These are phyloP conservation scores for Anthostomella pinea DNA, from an alignment of 2,329 filamentous ascomycete species.

Conservation along the genomic window DNA sequence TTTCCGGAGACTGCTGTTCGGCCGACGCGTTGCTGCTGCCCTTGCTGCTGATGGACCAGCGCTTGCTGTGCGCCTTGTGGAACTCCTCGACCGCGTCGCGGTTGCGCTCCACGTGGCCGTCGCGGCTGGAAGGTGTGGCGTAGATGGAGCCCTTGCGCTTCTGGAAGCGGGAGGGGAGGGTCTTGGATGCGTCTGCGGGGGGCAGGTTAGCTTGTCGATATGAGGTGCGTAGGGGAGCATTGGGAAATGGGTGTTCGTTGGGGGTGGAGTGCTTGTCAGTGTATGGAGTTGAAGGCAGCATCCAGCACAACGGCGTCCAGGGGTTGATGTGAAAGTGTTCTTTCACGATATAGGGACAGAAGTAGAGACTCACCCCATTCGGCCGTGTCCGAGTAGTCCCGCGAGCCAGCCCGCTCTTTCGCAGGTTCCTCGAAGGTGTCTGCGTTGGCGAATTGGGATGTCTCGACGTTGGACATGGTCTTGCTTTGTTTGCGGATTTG, in stretches of 20 bases:
- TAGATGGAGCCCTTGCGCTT: conserved; percentile 68
- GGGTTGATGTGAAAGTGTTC: background rate
- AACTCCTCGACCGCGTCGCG: conserved; percentile 53
- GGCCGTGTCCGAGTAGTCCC: conserved; percentile 35
- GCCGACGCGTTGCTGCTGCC: no score
- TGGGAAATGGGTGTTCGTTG: background rate
- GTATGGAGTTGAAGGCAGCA: background rate
- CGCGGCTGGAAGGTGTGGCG: conserved; percentile 61
- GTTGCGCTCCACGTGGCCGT: conserved; percentile 61
- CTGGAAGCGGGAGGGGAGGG: conserved; percentile 65
- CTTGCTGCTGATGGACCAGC: conserved; percentile 24
- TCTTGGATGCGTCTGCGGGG: conserved; percentile 59
- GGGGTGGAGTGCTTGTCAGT: background rate
- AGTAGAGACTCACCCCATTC: conserved; percentile 45
- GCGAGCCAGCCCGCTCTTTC: conserved; percentile 33
- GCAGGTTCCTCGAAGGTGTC: conserved; percentile 31
- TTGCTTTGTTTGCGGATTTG: conserved; percentile 7
- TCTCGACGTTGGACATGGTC: conserved; percentile 20
- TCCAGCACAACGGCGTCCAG: background rate
- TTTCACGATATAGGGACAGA: background rate
- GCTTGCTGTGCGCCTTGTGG: conserved; percentile 57
- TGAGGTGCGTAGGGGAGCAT: conserved; percentile 3
- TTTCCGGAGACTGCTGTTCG: no score
- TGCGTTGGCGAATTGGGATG: conserved; percentile 30
- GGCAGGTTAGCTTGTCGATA: conserved; percentile 3